Evolutionary conservation across 2,329 filamentous ascomycete genomes (phyloP).

Genomic region (Ophiostoma quercus): DNA sequence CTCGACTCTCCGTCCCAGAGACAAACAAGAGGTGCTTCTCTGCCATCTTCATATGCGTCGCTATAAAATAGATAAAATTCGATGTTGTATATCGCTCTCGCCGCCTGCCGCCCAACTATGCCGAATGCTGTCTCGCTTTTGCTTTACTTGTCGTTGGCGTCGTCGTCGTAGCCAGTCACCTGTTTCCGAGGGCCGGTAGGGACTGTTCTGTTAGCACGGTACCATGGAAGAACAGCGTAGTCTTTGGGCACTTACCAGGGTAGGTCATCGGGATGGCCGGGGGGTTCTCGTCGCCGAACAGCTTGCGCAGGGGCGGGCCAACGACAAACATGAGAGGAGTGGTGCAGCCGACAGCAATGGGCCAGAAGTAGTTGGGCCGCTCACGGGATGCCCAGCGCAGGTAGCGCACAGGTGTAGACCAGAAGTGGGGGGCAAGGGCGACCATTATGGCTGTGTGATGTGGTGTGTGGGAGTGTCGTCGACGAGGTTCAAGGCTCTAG

Average conservation of each 20-base stretch:
- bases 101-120: not conserved
- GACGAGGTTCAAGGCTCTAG: not conserved
- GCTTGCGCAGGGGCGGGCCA: conserved; percentile 67
- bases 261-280: conserved; percentile 80
- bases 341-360: conserved; percentile 63
- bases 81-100: not conserved
- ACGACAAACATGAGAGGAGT: conserved; percentile 67
- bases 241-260: conserved; percentile 62
- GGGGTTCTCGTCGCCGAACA: conserved; percentile 68
- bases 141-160: conserved; percentile 29
- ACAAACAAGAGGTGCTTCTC: too few relatives aligned
- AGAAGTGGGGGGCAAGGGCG: conserved; percentile 67
- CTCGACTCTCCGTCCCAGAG: not conserved
- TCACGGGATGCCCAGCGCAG: conserved; percentile 81
- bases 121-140: not conserved
- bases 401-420: conserved; percentile 76
- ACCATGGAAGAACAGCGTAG: not conserved
- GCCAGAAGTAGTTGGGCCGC: conserved; percentile 89
- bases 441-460: conserved; percentile 47
- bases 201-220: conserved; percentile 13
- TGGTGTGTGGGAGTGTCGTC: conserved; percentile 6
- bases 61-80: not conserved
- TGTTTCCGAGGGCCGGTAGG: conserved; percentile 51
- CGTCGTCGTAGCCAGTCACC: conserved; percentile 57
- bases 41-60: conserved; percentile 8